Conservation (phyloP, 495 filamentous ascomycete genomes). For the Neurospora sp. region DNA sequence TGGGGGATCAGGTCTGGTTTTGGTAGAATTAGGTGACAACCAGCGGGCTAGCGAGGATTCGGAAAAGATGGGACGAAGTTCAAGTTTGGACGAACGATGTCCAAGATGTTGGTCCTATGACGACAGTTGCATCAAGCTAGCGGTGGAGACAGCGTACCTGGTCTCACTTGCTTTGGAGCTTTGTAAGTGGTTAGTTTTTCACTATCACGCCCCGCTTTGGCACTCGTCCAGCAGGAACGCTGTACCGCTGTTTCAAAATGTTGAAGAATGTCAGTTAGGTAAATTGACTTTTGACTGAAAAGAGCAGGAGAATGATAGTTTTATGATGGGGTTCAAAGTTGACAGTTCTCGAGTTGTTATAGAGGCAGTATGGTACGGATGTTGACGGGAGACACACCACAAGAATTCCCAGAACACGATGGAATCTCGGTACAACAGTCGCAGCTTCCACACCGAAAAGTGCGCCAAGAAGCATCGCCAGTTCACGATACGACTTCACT, state of each 20-base stretch:
- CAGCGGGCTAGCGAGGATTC: not conserved
- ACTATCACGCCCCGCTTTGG: not conserved
- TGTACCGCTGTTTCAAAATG: not conserved
- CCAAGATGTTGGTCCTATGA: conserved; percentile 23
- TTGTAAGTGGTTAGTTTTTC: not conserved
- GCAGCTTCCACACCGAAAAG: not conserved
- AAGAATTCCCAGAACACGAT: not conserved
- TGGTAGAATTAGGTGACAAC: not conserved
- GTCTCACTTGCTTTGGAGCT: not conserved
- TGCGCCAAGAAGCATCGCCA: not conserved
- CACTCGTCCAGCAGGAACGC: not conserved
- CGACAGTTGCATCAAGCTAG: conserved; percentile 8
- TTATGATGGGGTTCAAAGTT: not conserved
- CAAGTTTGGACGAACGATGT: conserved; percentile 2
- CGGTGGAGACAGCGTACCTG: not conserved
- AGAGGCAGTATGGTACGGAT: not conserved
- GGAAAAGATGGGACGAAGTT: not conserved
- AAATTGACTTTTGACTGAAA: not conserved
- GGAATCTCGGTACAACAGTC: not conserved
- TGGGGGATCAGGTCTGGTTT: not conserved
- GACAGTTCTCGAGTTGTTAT: not conserved
- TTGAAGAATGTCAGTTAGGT: not conserved
- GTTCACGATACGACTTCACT: not conserved
- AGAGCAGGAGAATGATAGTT: not conserved
- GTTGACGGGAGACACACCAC: not conserved